Evolutionary conservation across 2,329 filamentous ascomycete species (phyloP).

Genomic region (Coniochaeta hoffmannii): DNA sequence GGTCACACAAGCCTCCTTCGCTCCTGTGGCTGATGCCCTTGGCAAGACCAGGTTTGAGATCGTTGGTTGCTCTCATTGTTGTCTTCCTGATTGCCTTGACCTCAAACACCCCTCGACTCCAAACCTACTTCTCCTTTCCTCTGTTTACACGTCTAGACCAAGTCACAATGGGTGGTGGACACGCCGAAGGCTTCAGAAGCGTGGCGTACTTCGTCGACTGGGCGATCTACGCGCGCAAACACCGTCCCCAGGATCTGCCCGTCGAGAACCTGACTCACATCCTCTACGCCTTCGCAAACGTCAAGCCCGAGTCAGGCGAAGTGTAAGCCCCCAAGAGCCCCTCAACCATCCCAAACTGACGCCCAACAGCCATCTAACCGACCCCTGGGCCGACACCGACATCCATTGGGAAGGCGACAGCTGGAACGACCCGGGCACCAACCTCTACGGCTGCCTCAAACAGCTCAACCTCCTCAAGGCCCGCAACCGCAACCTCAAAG

Average conservation of each 20-base stretch:
- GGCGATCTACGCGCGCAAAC: conserved; percentile 82
- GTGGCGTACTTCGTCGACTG: conserved; percentile 73
- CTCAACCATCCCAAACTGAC: conserved; percentile 5
- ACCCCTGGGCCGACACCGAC: conserved; percentile 60
- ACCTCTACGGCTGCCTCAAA: conserved; percentile 84
- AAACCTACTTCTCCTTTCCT: not conserved
- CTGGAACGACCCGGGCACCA: conserved; percentile 66
- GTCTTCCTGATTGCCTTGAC: not conserved
- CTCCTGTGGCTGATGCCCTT: not conserved
- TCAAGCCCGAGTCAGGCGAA: conserved; percentile 70
- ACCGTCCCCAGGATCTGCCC: conserved; percentile 78
- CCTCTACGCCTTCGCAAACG: conserved; percentile 86
- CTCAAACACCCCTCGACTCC: not conserved
- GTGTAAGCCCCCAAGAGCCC: conserved; percentile 40
- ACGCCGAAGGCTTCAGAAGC: conserved; percentile 44
- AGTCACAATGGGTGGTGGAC: not conserved
- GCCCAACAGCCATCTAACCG: conserved; percentile 38
- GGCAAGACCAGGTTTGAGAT: not conserved
- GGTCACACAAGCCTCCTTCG: not conserved
- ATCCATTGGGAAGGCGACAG: conserved; percentile 65
- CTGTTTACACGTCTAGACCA: not conserved
- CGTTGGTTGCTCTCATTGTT: not conserved
- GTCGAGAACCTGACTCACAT: conserved; percentile 78
- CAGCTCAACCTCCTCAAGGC: conserved; percentile 81
- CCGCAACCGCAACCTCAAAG: conserved; percentile 73